Conservation (phyloP, 345 rosid species). For the Citropsis articulata region DNA sequence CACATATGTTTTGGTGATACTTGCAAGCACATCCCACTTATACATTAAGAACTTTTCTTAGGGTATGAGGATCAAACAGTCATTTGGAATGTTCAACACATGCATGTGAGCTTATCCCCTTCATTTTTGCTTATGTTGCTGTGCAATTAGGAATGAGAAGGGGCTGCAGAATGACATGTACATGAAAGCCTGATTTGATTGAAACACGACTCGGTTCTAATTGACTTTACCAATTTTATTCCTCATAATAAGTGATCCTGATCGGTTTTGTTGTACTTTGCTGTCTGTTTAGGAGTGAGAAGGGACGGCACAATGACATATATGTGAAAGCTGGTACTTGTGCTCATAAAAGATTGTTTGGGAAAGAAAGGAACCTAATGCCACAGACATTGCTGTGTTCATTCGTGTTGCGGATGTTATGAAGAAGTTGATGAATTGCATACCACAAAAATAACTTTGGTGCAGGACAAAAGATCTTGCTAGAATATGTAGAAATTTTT, state of each 20-base stretch:
- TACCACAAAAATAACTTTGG: background rate
- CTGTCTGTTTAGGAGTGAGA: slow-evolving; percentile 4
- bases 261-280: background rate
- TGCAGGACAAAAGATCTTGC: background rate
- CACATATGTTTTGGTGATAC: background rate
- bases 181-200: background rate
- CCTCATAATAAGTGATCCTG: background rate
- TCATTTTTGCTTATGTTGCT: background rate
- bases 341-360: background rate
- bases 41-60: background rate
- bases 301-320: background rate
- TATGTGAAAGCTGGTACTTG: background rate
- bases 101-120: background rate
- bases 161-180: background rate
- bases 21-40: background rate
- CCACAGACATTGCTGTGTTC: background rate
- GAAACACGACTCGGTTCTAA: background rate
- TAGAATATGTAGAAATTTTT: background rate
- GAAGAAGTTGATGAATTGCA: background rate
- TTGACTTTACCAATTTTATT: background rate
- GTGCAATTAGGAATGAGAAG: no score
- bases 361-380: background rate
- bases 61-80: background rate
- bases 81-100: background rate
- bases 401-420: background rate